Base-by-base conservation (phyloP, 129 eudicot species). In the Helichrysum umbraculigerum region DNA sequence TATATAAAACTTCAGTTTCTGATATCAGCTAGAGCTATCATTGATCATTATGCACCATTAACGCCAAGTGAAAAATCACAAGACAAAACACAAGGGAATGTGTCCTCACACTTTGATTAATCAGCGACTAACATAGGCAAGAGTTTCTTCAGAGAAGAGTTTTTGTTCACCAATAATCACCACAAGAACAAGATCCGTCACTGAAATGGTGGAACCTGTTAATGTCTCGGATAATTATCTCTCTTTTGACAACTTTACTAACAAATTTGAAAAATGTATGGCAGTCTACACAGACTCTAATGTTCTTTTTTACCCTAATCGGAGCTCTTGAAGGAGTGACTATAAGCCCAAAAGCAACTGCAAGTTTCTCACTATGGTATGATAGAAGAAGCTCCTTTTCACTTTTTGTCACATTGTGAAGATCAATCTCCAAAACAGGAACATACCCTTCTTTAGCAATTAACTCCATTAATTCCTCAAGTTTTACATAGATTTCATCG, bases 361-460 rank as follows among this genome's bases (percentile, higher is more conserved):
- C 97, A 56, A 93, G 97, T 68, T 93, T 93, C 77, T 93, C 98
- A 75, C 97, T 91, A 57, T 94, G 98, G 60, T 78, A 77, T 1
- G 85, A 85, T 32, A 94, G 87, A 63, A 94, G 90, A 59, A 78
- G 35, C 82, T 94, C 97, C 83, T 94, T 94, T 77, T 94, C 91
- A 30, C 82, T 78, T 63, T 61, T 66, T 41, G 64, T 76, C 54
- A 94, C 97, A 80, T 91, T 87, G 64, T 91, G 97, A 32, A 94
- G 86, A 79, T 91, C 98, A 7, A 68, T 87, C 76, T 94, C 97
- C 65, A 87, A 15, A 77, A 83, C 51, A 28, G 98, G 97, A 71
- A 83, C 92, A 83, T 91, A 91, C 7, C 98, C 97, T 58, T 79
- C 93, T 80, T 87, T 76, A 35, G 71, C 82, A 89, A 91, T 85